A percentile compares a stretch with the other conserved stretches of the same genome.
These are phyloP conservation scores for Chlorella sp. DNA, from an alignment of 139 green algal genomes.

Conservation along the genomic window DNA sequence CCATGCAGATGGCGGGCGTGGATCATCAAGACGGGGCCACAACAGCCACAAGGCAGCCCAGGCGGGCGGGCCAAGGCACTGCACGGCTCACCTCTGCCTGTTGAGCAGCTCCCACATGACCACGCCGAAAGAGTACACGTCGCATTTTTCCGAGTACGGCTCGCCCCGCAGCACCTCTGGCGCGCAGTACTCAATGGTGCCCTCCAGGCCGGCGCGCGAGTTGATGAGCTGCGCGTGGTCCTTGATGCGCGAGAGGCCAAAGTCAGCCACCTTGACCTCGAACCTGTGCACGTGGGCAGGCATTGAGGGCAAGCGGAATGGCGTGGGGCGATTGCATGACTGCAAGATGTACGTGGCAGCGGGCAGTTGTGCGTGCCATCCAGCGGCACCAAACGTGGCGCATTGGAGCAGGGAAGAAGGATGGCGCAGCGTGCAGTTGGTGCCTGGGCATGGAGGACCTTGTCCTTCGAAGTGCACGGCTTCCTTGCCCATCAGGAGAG, in stretches of 20 bases:
- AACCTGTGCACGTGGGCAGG: slow-evolving; percentile 16
- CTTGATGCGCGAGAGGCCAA: slow-evolving; percentile 48
- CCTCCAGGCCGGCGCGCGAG: slow-evolving; percentile 31
- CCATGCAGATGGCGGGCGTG: not conserved
- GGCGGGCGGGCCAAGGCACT: not conserved
- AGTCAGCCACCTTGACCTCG: slow-evolving; percentile 52
- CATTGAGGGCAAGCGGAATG: no score
- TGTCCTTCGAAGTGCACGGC: no score
- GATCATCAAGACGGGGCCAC: not conserved
- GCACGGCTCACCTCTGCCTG: slow-evolving; percentile 12
- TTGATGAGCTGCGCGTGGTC: slow-evolving; percentile 40
- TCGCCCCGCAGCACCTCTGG: slow-evolving; percentile 50
- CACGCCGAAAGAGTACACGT: slow-evolving; percentile 40
- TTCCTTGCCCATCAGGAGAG: no score
- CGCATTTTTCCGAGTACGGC: slow-evolving; percentile 38
- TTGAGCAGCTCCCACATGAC: slow-evolving; percentile 41
- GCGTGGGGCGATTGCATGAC: no score
- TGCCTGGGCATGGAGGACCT: no score
- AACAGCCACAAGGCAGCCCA: not conserved
- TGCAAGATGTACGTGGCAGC: no score
- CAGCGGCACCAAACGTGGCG: no score
- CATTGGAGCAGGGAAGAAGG: no score
- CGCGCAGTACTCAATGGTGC: slow-evolving; percentile 56
- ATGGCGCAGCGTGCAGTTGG: no score
- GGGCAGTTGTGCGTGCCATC: no score